Conservation (phyloP, 2,329 filamentous ascomycete species). For the Fusarium sp. region DNA sequence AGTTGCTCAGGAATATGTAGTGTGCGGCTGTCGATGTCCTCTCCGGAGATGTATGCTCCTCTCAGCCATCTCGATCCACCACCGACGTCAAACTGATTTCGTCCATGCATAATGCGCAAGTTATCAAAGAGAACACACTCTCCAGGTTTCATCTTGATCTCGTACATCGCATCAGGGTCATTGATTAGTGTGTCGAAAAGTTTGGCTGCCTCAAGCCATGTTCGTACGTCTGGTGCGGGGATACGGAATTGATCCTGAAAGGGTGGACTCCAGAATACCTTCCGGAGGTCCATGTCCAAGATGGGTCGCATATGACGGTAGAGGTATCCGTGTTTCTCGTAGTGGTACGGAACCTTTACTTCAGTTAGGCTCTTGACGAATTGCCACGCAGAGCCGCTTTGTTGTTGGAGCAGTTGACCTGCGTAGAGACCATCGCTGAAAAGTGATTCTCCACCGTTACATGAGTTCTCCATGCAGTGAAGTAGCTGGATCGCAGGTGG, state of each 20-base stretch:
- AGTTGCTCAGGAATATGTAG: constrained; percentile 47
- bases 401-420: constrained; percentile 54
- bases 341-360: constrained; percentile 71
- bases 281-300: constrained; percentile 48
- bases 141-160: constrained; percentile 80
- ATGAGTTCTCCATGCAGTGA: constrained; percentile 87
- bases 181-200: constrained; percentile 72
- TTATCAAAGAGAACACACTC: constrained; percentile 97
- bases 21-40: constrained; percentile 57
- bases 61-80: constrained; percentile 82
- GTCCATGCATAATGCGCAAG: constrained; percentile 83
- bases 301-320: constrained; percentile 71
- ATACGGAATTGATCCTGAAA: constrained; percentile 72
- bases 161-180: constrained; percentile 67
- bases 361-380: constrained; percentile 55
- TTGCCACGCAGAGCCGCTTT: background rate
- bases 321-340: constrained; percentile 72
- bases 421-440: constrained; percentile 83
- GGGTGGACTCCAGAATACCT: constrained; percentile 74
- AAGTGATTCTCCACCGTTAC: constrained; percentile 83
- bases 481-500: constrained; percentile 87
- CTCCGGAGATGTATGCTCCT: constrained; percentile 80
- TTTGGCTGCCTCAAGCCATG: constrained; percentile 63
- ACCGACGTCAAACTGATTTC: constrained; percentile 75
- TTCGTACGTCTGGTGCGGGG: constrained; percentile 37